A percentile compares a stretch with the other conserved stretches of the same genome.
Conservation (phyloP, 108 stramenopile genomes). For the Cylindrotheca closterium region DNA sequence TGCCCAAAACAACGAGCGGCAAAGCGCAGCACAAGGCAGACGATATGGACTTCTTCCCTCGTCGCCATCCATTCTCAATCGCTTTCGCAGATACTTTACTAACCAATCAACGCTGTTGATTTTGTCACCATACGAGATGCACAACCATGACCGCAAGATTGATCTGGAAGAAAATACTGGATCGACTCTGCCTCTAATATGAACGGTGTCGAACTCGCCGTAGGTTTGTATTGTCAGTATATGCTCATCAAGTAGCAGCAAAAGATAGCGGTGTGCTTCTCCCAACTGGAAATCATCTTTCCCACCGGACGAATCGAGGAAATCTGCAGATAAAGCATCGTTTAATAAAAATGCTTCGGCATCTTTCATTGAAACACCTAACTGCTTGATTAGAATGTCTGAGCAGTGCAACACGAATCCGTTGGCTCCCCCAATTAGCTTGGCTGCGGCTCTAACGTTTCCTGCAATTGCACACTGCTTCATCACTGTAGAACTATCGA, state of each 20-base stretch:
- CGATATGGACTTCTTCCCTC: slow-evolving; percentile 37
- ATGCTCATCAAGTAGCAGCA: slow-evolving; percentile 69
- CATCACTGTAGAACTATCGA: slow-evolving; percentile 62
- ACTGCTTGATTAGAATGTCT: slow-evolving; percentile 49
- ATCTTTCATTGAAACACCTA: slow-evolving; percentile 57
- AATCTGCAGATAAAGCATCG: slow-evolving; percentile 17
- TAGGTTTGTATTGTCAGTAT: slow-evolving; percentile 58
- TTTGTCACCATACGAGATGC: slow-evolving; percentile 32
- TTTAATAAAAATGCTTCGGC: slow-evolving; percentile 60
- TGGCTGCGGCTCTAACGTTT: slow-evolving; percentile 74
- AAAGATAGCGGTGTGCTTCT: slow-evolving; percentile 47
- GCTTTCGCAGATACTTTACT: slow-evolving; percentile 29
- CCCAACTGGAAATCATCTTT: slow-evolving; percentile 38
- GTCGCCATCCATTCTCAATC: slow-evolving; percentile 26
- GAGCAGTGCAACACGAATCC: slow-evolving; percentile 72
- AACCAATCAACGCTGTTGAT: slow-evolving; percentile 49
- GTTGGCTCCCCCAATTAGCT: slow-evolving; percentile 71
- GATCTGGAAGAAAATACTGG: slow-evolving; percentile 69
- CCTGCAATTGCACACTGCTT: slow-evolving; percentile 58
- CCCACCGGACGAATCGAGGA: slow-evolving; percentile 7
- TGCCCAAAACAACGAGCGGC: slow-evolving; percentile 69
- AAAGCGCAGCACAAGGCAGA: slow-evolving; percentile 74
- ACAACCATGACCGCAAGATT: slow-evolving; percentile 71
- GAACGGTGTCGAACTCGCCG: slow-evolving; percentile 63
- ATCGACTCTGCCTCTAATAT: slow-evolving; percentile 52